Evolutionary conservation across 2,329 filamentous ascomycete genomes (phyloP).

Genomic region (Colletotrichum sp.): DNA sequence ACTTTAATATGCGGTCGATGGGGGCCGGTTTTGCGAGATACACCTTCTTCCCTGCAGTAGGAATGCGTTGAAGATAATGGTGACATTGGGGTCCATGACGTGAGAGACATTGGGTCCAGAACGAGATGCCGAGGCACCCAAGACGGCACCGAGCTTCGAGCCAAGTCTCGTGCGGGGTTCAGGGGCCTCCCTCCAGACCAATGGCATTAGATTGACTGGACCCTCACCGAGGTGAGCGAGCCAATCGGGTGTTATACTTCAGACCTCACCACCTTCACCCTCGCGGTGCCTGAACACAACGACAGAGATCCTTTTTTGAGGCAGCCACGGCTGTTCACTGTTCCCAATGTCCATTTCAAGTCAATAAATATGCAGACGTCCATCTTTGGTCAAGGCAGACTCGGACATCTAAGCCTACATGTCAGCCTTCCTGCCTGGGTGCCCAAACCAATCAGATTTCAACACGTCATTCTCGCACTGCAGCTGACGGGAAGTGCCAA

Average conservation of each 20-base stretch:
- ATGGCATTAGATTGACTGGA: not conserved
- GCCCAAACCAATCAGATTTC: conserved; percentile 6
- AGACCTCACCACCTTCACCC: not conserved
- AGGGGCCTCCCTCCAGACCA: not conserved
- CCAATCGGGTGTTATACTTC: conserved; percentile 19
- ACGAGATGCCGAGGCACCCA: conserved; percentile 12
- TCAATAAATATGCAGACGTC: not conserved
- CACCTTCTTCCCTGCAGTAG: not conserved
- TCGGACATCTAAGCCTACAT: not conserved
- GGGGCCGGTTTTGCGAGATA: not conserved
- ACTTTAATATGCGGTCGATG: not conserved
- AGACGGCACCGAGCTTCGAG: not conserved
- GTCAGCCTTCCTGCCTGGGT: not conserved
- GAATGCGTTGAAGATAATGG: not conserved
- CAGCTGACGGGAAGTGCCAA: not conserved
- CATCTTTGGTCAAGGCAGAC: not conserved
- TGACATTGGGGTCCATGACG: not conserved
- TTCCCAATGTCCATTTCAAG: not conserved
- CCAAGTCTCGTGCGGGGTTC: not conserved
- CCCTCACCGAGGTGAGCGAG: not conserved
- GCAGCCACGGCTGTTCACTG: not conserved
- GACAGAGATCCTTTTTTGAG: not conserved
- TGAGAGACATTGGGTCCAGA: not conserved
- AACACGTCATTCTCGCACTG: conserved; percentile 1
- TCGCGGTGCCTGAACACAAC: not conserved